Percentiles rank a stretch among this genome's conserved stretches.
Conservation (phyloP, 768 basidiomycete species). For the Leccinum uliginosum region DNA sequence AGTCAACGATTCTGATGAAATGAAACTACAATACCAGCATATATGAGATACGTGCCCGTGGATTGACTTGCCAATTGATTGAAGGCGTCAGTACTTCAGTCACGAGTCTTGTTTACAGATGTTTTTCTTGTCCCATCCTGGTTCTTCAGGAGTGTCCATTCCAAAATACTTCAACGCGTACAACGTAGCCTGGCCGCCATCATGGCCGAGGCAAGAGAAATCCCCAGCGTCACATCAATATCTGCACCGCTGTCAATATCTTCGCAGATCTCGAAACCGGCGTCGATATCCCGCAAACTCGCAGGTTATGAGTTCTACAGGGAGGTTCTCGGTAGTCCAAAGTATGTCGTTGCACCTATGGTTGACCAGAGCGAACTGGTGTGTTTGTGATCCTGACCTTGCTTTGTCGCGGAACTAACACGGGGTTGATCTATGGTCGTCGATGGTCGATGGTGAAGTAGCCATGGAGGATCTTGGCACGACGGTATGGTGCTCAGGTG, state of each 20-base stretch:
- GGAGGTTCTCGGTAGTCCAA: slow-evolving; percentile 76
- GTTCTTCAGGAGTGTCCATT: not conserved
- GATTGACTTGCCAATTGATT: too few relatives aligned
- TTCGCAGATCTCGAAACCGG: not conserved
- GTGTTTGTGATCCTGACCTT: slow-evolving; percentile 27
- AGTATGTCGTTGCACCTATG: slow-evolving; percentile 94
- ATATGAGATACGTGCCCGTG: too few relatives aligned
- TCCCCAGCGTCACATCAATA: not conserved
- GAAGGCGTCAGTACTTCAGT: too few relatives aligned
- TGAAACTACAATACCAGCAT: too few relatives aligned
- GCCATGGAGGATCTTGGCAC: slow-evolving; percentile 87
- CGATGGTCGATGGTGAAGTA: slow-evolving; percentile 30
- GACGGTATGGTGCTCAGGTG: slow-evolving; percentile 80
- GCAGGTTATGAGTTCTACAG: slow-evolving; percentile 82
- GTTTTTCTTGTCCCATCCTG: not conserved
- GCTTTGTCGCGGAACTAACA: not conserved
- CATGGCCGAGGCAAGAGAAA: not conserved
- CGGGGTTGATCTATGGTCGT: not conserved
- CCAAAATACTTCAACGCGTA: not conserved
- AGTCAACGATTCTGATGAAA: too few relatives aligned
- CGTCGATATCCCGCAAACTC: slow-evolving; percentile 38
- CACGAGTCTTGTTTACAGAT: not conserved
- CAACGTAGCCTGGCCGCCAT: not conserved
- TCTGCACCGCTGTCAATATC: not conserved
- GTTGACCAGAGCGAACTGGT: slow-evolving; percentile 97